Conservation (phyloP, 163 green algal genomes). For the Scenedesmus sp. region DNA sequence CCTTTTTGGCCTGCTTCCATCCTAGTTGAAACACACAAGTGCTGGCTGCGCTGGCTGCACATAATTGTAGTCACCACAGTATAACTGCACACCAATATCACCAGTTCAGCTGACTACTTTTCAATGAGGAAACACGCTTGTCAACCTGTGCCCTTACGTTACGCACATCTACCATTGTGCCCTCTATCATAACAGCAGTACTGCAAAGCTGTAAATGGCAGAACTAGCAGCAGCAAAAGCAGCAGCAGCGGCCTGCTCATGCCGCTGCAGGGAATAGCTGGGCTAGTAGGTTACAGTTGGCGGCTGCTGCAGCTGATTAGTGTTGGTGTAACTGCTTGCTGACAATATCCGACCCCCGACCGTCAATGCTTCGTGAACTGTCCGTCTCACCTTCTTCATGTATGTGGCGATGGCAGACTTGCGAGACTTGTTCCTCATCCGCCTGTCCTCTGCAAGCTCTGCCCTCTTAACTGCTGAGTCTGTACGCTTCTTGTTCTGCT, state of each 20-base stretch:
- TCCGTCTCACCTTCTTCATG: constrained; percentile 89
- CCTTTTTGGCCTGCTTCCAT: no score
- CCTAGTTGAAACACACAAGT: no score
- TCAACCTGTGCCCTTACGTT: no score
- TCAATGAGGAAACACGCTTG: no score
- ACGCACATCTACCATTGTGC: no score
- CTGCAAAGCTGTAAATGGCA: neutral
- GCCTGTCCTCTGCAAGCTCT: constrained; percentile 74
- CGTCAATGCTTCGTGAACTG: neutral
- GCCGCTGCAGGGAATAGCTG: neutral
- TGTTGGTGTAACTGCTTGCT: neutral
- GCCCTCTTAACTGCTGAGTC: constrained; percentile 71
- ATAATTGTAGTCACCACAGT: neutral
- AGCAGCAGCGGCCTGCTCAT: neutral
- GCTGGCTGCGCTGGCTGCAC: neutral
- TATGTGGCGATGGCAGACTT: constrained; percentile 89
- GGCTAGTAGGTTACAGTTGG: neutral
- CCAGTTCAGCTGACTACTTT: neutral
- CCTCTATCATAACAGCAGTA: no score
- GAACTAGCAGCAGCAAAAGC: neutral
- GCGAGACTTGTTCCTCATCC: constrained; percentile 87
- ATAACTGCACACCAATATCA: neutral
- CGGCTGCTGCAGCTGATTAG: neutral
- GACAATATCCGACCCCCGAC: neutral
- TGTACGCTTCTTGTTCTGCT: constrained; percentile 61